phyloP scores from a whole-genome alignment of 352 stramenopile species.

The Phytophthora chlamydospora region DNA sequence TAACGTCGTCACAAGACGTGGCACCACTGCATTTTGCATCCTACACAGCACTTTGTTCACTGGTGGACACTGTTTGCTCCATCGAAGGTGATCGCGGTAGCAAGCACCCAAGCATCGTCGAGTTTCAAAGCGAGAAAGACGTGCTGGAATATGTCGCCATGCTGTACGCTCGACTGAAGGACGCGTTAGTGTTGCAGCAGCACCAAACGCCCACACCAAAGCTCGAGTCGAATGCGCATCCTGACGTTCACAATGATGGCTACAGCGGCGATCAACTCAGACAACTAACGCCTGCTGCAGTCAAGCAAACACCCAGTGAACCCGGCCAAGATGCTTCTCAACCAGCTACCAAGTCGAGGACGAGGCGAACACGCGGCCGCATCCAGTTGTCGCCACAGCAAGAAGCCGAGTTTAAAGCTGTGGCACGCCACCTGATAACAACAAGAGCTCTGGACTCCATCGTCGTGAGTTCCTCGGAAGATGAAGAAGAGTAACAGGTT shows the following conservation, averaged over 20 bases:
- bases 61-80: constrained; percentile 33
- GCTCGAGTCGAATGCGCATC: neutral
- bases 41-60: constrained; percentile 57
- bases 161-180: constrained; percentile 45
- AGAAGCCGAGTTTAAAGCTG: constrained; percentile 48
- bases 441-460: constrained; percentile 32
- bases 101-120: constrained; percentile 30
- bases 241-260: neutral
- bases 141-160: constrained; percentile 43
- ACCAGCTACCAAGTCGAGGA: neutral
- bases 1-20: neutral
- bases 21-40: constrained; percentile 28
- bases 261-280: neutral
- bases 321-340: neutral
- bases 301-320: too few species aligned
- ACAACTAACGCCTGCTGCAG: neutral
- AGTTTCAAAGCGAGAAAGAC: constrained; percentile 37
- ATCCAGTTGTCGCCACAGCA: constrained; percentile 22
- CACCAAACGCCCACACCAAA: neutral
- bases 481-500: constrained; percentile 24
- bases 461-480: constrained; percentile 42
- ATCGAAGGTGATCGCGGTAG: neutral
- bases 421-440: constrained; percentile 40
- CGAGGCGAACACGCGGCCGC: neutral
- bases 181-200: constrained; percentile 5